Evolutionary conservation across 108 stramenopile species (phyloP), one percentile per base, ranked within the genome.

Genomic region (Nannochloropsis gaditana): DNA sequence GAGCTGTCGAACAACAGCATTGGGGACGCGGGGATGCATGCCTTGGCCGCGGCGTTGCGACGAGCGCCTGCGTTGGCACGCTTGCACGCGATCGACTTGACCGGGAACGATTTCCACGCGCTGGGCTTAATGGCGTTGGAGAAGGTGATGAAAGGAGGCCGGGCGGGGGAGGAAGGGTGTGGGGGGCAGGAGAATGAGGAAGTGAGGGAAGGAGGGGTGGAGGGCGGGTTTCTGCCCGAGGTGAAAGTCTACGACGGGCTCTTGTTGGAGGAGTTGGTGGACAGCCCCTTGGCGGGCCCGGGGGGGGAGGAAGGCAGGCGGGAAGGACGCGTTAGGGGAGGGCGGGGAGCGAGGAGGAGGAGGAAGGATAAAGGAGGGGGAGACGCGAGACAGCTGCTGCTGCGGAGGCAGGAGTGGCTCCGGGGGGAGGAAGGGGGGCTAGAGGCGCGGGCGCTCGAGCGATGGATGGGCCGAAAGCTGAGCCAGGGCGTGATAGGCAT

Each of bases 181-280:
- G 19, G n/a, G 59, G 59, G n/a, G 59, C 59, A 73, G 59, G 59
- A 73, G 59, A 15, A 73, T 15, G 59, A 73, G 59, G 19, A 73
- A n/a, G 59, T 4, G 8, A 3, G n/a, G 59, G 3, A 6, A n/a
- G 19, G 8, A n/a, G 15, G 5, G 59, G 59, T 73, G 1, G 59
- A 73, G 6, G n/a, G 6, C 19, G 59, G 4, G 6, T 15, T 8
- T 15, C n/a, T 73, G 15, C 59, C 59, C 2, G 59, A 73, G 3
- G 59, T 73, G 59, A 73, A n/a, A n/a, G 59, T 73, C 4, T 73
- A 73, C n/a, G 59, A 73, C n/a, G 59, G 59, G 19, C n/a, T 73
- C 19, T 73, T 73, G 59, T 8, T 73, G 59, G 59, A n/a, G 59
- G 59, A 73, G 3, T 73, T 73, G 59, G 2, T 73, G 4, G 59